Evolutionary conservation across 176 grass and related monocot genomes (phyloP).

Genomic region (Oryza meyeriana): DNA sequence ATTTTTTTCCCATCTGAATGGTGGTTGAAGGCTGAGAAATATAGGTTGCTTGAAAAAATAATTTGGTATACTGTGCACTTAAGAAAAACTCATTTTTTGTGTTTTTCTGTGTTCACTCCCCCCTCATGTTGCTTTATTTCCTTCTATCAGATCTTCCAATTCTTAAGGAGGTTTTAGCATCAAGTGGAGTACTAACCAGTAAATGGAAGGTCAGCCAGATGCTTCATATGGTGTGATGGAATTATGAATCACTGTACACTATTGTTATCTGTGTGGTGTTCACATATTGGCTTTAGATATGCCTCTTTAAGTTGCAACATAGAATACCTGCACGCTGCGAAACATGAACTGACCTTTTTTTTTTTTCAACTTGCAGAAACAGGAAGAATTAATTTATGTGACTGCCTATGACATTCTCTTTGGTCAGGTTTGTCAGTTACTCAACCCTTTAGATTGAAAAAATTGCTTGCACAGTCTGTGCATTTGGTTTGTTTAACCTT

Average conservation of each 20-base stretch:
- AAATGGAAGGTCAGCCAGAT: slow-evolving; percentile 79
- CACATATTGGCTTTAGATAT: not conserved
- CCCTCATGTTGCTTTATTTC: slow-evolving; percentile 19
- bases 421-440: slow-evolving; percentile 73
- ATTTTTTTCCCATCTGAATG: not conserved
- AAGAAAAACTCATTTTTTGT: not conserved
- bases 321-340: not conserved
- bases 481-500: slow-evolving; percentile 8
- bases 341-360: not conserved
- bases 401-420: slow-evolving; percentile 86
- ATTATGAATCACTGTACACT: not conserved
- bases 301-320: not conserved
- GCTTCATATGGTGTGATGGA: not conserved
- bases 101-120: not conserved
- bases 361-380: slow-evolving; percentile 54
- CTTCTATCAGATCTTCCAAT: slow-evolving; percentile 60
- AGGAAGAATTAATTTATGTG: slow-evolving; percentile 74
- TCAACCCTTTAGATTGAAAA: not conserved
- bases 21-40: not conserved
- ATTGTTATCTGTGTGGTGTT: not conserved
- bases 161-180: slow-evolving; percentile 75
- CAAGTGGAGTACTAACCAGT: slow-evolving; percentile 54
- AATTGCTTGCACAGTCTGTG: not conserved
- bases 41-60: not conserved
- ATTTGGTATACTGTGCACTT: not conserved